Evolutionary conservation across 768 basidiomycete genomes (phyloP), one percentile per base, ranked within the genome.

Genomic region (Asterophora parasitica): DNA sequence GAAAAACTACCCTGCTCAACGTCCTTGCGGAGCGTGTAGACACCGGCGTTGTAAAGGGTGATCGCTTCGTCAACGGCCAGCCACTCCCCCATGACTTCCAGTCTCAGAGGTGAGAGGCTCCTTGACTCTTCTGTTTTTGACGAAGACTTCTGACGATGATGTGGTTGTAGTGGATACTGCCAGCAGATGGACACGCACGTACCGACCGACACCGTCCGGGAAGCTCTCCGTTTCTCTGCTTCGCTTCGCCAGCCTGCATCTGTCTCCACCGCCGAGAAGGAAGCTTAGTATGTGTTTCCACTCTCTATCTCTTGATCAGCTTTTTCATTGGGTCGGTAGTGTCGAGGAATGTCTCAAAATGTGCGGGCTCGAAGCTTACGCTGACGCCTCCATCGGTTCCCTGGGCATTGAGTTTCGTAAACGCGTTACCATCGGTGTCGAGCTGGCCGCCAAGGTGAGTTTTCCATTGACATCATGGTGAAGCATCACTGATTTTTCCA

Each of bases 101-200:
- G 54, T 70, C 84, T 49, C 83, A 85, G 68, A 85, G 81, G 51
- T 71, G 42, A 16, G 62, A 57, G 0, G 13, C 12, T 16, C 16
- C 9, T 10, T 19, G 5, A 17, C 20, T 17, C 31, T 19, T 2
- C 3, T n/a, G 12, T 26, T 28, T 10, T 31, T 31, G 30, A 23
- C 23, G 23, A 3, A 23, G 30, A 31, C 9, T 31, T 9, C 8
- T 31, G 12, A 31, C 2, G 30, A 31, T 9, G 8, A 34, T n/a
- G 20, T 48, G 23, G 0, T 23, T 30, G 7, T 26, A 85, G 82
- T 40, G 90, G 88, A 0, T 94, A 92, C 58, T 88, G 85, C 49
- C 90, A 94, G 59, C 92, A 95, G 60, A 79, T 79, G 73, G 89
- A 91, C 55, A 85, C 82, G 0, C 92, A 93, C 65, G 73, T 85